Base-by-base conservation (phyloP, 1,284 basidiomycete species). In the Moesziomyces parantarcticus region DNA sequence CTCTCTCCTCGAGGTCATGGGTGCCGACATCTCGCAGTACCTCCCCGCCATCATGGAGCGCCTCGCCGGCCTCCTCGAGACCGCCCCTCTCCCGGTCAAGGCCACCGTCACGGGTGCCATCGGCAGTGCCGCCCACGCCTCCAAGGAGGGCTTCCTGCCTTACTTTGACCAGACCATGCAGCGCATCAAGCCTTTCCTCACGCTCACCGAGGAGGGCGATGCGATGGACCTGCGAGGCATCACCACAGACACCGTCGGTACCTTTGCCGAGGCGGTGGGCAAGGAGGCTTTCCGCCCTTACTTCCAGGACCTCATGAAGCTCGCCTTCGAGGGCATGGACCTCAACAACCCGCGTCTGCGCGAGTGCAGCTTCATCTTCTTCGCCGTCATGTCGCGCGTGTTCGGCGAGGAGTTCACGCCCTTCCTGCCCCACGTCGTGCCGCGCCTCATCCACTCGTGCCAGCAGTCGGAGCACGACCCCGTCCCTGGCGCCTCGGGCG, bases 341-440 rank as follows among this genome's bases (percentile, higher is more conserved):
- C 89, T 96, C 85, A 92, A 93, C 76, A 87, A 87, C 82, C 91
- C 94, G 6, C 89, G 94, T 68, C 87, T 99, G 65, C 89, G 94
- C 76, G 97, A 99, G 85, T 97, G 94, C 85, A 93, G 92, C 81
- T 99, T 97, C 90, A 88, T 99, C 80, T 98, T 98, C 89, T 99
- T 99, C 79, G 93, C 94, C 67, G 94, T 97, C 76, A 96, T 99
- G 92, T 92, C 95, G 25, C 89, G 92, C 54, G 94, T 99, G 26
- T 99, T 97, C 81, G 92, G 90, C 67, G 92, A 93, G 70, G 95
- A 99, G 82, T 98, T 99, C 80, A 90, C 92, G 9, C 88, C 88
- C 20, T 98, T 93, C 86, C 88, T 99, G 36, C 89, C 90, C 20
- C 89, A 89, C 71, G 93, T 97, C 68, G 90, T 99, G 36, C 94